Base-by-base conservation (phyloP, 345 rosid species). In the Gossypium anomalum region DNA sequence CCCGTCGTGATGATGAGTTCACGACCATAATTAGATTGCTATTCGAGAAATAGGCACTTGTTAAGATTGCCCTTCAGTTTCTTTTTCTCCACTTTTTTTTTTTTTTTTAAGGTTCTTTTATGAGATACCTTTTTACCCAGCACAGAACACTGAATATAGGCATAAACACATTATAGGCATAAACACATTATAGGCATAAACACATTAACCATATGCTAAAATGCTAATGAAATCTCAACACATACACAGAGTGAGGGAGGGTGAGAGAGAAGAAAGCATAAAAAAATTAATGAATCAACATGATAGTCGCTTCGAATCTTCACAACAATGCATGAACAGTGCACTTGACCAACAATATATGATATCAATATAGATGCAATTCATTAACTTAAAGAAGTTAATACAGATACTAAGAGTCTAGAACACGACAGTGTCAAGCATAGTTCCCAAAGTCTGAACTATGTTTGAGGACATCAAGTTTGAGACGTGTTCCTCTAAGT, bases 391-490 rank as follows among this genome's bases (percentile, higher is more conserved):
- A 6, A 78, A 38, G 7, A 56, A 19, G 68, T 22, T 70, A 48
- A 13, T 48, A 61, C 48, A 62, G 9, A 14, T 47, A 19, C 67
- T 3, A 23, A 60, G 44, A 44, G 14, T 51, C 80, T 85, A 95
- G 82, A 93, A 95, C 64, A 91, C 94, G 38, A 95, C 98, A 7
- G 98, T 95, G 83, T 93, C 99, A 0, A 95, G 94, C 98, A 95
- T 95, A 56, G 98, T 93, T 63, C 99, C 98, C 75, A 95, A 78
- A 56, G 99, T 95, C 82, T 95, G 99, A 34, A 93, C 93, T 53
- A 93, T 95, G 90, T 95, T 95, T 65, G 98, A 89, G n/a, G 99
- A 95, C 99, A 95, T 95, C 78, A 95, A 71, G 84, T 95, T 89
- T 23, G 99, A 89, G 69, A 93, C 93, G 55, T 95, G 97, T 66